Base-by-base conservation (phyloP, 805 yeast species). In the Metschnikowia orientalis region DNA sequence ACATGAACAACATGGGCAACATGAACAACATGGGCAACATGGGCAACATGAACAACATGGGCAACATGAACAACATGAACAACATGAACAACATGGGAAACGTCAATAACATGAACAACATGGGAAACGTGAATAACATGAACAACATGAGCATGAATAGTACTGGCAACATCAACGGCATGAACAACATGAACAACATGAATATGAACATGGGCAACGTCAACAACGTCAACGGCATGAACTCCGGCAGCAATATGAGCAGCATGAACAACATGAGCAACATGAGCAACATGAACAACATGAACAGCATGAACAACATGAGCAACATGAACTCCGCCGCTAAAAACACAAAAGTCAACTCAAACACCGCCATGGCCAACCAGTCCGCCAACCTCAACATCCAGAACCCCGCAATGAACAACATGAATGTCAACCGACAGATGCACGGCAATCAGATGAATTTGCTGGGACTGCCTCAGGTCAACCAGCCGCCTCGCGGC, bases 101-200 rank as follows among this genome's bases (percentile, higher is more conserved):
- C n/a, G 32, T 18, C 23, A 40, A 40, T 30, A 33, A 35, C 35
- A 33, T 37, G 32, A 37, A 38, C 21, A 42, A 25, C 20, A 18
- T 18, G n/a, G n/a, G n/a, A 47, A 40, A 25, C 28, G 26, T 23
- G 43, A 44, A 3, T 46, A 35, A 16, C 35, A 23, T 14, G 28
- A 27, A 12, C 28, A 34, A 16, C 47, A 38, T 20, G 27, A 28
- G 21, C 42, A 44, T 2, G 46, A 32, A 19, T 25, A 36, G 28
- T 34, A 23, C 24, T 34, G 17, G 20, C 35, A 30, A 15, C 31
- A 41, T 29, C 20, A 18, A n/a, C 31, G 26, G 8, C 12, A 21
- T 12, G 9, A 39, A 24, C 17, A 34, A 21, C 15, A 16, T 23
- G 13, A 15, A 15, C 19, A 46, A 28, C 44, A 37, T 15, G 23